phyloP scores from a whole-genome alignment of 2,329 filamentous ascomycete genomes.

The Phialocephala subalpina region DNA sequence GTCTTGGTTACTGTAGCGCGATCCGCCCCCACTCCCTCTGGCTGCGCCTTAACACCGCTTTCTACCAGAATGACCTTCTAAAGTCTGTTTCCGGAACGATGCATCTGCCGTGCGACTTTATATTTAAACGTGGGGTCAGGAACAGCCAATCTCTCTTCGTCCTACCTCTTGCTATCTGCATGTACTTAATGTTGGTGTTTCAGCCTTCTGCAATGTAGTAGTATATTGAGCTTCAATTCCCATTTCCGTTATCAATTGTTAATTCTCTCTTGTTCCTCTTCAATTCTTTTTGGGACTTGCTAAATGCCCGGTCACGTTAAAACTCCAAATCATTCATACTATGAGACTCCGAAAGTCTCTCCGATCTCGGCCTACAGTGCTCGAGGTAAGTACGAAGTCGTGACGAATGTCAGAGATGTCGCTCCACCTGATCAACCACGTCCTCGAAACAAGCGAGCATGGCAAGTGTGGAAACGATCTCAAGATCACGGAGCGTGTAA shows the following conservation, averaged over 20 bases:
- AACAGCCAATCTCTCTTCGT: neutral
- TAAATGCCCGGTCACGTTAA: neutral
- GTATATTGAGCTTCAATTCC: neutral
- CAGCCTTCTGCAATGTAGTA: neutral
- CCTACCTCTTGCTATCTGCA: neutral
- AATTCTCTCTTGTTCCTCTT: neutral
- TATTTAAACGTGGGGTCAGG: too few species aligned
- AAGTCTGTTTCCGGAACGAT: neutral
- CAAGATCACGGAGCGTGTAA: too few species aligned
- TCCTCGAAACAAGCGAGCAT: neutral
- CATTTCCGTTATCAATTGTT: neutral
- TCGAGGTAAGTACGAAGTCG: neutral
- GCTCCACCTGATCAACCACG: neutral
- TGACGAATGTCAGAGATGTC: neutral
- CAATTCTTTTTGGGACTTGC: neutral
- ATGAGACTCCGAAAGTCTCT: neutral
- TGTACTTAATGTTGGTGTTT: constrained; percentile 17
- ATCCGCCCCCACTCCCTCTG: neutral
- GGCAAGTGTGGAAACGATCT: neutral
- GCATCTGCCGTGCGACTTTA: neutral
- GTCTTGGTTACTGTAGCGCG: too few species aligned
- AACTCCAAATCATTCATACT: neutral
- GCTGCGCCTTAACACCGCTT: too few species aligned
- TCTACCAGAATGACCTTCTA: too few species aligned
- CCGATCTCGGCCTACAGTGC: neutral